Evolutionary conservation across 441 rosid species (phyloP), one percentile per base, ranked within the genome.

Genomic region (Populus hybrid): DNA sequence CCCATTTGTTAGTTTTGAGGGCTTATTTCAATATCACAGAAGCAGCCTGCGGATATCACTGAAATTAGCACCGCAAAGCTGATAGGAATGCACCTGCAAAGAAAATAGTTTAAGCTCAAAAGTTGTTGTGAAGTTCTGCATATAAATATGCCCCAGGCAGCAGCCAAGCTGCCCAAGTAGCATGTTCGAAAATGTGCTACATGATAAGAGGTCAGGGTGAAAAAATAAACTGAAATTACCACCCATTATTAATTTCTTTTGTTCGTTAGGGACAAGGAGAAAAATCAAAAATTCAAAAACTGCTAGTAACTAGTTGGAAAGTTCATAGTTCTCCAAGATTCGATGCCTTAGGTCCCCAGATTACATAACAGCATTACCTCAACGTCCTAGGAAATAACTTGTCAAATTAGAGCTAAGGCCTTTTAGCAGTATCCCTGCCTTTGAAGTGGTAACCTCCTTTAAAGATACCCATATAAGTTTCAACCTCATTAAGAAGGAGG

Each of bases 71-170:
- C n/a, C 89, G 86, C 79, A 94, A 82, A 65, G 87, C 91, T 26
- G 97, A 83, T 42, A 96, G 77, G 81, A 96, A 92, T 35, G 90
- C 92, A 85, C 98, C 99, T 96, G 92, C 90, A 85, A 78, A 63
- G 4, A 32, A 57, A 74, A 23, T 65, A 24, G 72, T 67, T 71
- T 66, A 2, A 35, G 61, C 32, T 21, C 68, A 21, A 4, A 65
- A 28, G 32, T 24, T 21, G 14, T 9, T 65, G 68, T 14, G 16
- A 65, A 65, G 30, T 24, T 21, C 32, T 11, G 12, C 23, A 7
- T 26, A 28, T 40, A 5, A 19, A 7, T 7, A 46, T 10, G 36
- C 16, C 14, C 4, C 21, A 36, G 14, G 76, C 74, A 67, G 73
- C 69, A 77, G 63, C 2, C n/a, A 2, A 36, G 46, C 65, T n/a